A percentile compares a stretch with the other conserved stretches of the same genome.
phyloP scores from a whole-genome alignment of 108 stramenopile species.

The Schizochytrium sp. region DNA sequence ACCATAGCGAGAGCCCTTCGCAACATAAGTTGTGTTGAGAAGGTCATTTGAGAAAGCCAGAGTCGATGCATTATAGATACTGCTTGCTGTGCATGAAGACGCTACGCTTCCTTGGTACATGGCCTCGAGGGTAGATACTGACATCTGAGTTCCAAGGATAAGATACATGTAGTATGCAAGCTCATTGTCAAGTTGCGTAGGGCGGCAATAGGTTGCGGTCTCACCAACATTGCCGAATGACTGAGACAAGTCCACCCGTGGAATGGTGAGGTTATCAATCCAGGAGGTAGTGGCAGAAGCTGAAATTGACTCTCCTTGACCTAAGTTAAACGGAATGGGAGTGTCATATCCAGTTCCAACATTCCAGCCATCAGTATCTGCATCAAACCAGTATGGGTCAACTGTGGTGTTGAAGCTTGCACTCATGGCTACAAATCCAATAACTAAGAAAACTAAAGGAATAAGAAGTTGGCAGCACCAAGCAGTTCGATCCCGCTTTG shows the following conservation, averaged over 20 bases:
- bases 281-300: constrained; percentile 1
- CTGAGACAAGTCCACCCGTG: neutral
- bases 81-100: neutral
- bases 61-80: neutral
- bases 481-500: constrained; percentile 65
- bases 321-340: neutral
- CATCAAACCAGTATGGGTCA: neutral
- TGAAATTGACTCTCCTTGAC: constrained; percentile 24
- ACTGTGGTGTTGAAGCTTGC: neutral
- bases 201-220: constrained; percentile 20
- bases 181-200: neutral
- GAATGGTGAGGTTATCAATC: neutral
- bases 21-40: neutral
- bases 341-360: neutral
- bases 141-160: neutral
- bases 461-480: constrained; percentile 74
- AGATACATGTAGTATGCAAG: neutral
- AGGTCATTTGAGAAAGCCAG: neutral
- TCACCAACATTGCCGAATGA: neutral
- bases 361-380: constrained; percentile 20
- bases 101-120: constrained; percentile 12
- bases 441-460: constrained; percentile 74
- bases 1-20: neutral
- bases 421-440: constrained; percentile 70
- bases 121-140: neutral